Conservation (phyloP, 1,284 basidiomycete genomes). For the Sporisorium iseilematis-ciliati region DNA sequence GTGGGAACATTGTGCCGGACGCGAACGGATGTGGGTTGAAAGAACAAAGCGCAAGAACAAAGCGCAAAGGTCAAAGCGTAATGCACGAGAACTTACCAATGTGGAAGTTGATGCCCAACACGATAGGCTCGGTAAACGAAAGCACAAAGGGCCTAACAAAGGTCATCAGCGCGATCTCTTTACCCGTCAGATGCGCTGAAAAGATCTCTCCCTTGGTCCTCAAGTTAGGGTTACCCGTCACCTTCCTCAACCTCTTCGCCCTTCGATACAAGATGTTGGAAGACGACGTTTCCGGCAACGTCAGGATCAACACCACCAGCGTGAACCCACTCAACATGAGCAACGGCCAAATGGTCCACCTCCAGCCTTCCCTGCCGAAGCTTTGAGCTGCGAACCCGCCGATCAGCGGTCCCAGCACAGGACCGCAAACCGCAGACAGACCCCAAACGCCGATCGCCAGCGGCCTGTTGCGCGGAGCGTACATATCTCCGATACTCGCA, state of each 20-base stretch:
- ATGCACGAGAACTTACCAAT: slow-evolving; percentile 43
- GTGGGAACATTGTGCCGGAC: too few species aligned
- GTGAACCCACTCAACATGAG: slow-evolving; percentile 67
- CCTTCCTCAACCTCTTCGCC: slow-evolving; percentile 67
- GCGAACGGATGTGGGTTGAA: neutral
- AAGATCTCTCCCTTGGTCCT: slow-evolving; percentile 68
- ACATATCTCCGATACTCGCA: slow-evolving; percentile 59
- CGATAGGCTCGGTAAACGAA: slow-evolving; percentile 48
- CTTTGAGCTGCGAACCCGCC: slow-evolving; percentile 53
- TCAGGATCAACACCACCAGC: slow-evolving; percentile 57
- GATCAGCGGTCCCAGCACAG: slow-evolving; percentile 56
- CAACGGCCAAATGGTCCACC: slow-evolving; percentile 69
- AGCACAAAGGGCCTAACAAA: slow-evolving; percentile 63
- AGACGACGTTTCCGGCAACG: slow-evolving; percentile 69
- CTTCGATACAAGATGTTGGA: slow-evolving; percentile 69
- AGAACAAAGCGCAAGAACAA: neutral
- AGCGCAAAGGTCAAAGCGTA: neutral
- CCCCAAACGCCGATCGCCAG: slow-evolving; percentile 57
- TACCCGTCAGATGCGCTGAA: slow-evolving; percentile 35
- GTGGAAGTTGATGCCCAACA: slow-evolving; percentile 52
- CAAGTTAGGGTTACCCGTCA: slow-evolving; percentile 69
- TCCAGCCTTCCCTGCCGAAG: slow-evolving; percentile 42
- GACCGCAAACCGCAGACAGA: slow-evolving; percentile 47
- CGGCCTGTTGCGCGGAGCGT: slow-evolving; percentile 22
- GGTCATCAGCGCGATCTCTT: slow-evolving; percentile 53